Base-by-base conservation (phyloP, 305 asterid genomes). In the Petunia hybrid region DNA sequence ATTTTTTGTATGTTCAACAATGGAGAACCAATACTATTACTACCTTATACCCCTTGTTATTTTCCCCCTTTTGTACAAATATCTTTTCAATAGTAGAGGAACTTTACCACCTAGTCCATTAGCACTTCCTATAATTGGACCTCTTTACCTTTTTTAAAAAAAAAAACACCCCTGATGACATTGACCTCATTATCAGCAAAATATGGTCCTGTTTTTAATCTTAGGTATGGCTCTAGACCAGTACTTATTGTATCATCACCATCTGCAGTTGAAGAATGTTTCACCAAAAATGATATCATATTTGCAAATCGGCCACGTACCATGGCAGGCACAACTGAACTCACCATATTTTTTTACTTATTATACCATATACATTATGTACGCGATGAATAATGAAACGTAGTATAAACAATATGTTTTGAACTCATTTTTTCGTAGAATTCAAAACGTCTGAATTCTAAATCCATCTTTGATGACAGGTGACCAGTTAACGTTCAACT, bases 401-500 rank as follows among this genome's bases (percentile, higher is more conserved):
- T 22, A 22, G 0, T 0, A 22, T 22, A 22, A 22, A 22, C 85
- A 85, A 36, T 84, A 22, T 88, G 88, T 38, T 90, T 86, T 86
- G 85, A 89, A 4, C 69, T 84, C 48, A 80, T 36, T 22, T 22
- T 22, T 22, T 22, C 31, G 1, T 22, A 22, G 31, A 22, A 22
- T 22, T 22, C 31, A 22, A n/a, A 39, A 4, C 86, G 90, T 12
- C 75, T 89, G 2, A 87, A 85, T 83, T 89, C 86, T 62, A 48
- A 22, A 10, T 80, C 85, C 7, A 71, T 85, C 2, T 73, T 90
- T 36, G 67, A 81, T 4, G 90, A 86, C 45, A 3, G 84, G 62
- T 0, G 86, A 85, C 39, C 48, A n/a, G 40, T 3, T 77, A 0
- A 69, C 81, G 0, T 86, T 81, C 51, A 82, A 82, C 66, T 84